A percentile compares a stretch with the other conserved stretches of the same genome.
Evolutionary conservation across 1,284 basidiomycete genomes (phyloP).

Genomic region (Phylloporus sp.): DNA sequence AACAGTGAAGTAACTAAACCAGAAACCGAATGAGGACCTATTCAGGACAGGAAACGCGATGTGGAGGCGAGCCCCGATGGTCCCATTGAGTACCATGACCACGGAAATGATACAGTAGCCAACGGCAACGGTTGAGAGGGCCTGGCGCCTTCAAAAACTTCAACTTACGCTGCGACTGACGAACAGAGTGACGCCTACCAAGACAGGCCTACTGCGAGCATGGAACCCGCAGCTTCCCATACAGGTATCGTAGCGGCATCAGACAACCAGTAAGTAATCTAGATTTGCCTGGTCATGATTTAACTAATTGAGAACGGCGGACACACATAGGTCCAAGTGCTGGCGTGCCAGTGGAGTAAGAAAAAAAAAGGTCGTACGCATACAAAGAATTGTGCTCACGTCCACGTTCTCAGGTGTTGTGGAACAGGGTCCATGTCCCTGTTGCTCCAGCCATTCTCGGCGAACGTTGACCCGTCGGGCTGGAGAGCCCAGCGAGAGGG

Average conservation of each 20-base stretch:
- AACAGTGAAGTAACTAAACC: slow-evolving; percentile 65
- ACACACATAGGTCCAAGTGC: slow-evolving; percentile 35
- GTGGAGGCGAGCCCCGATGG: slow-evolving; percentile 62
- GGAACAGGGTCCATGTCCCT: slow-evolving; percentile 82
- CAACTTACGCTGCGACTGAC: slow-evolving; percentile 1
- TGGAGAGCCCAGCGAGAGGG: background rate
- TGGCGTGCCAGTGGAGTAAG: slow-evolving; percentile 5
- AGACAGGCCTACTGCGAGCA: slow-evolving; percentile 57
- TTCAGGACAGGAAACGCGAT: slow-evolving; percentile 67
- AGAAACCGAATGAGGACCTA: slow-evolving; percentile 67
- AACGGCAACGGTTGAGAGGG: slow-evolving; percentile 52
- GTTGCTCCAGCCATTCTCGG: slow-evolving; percentile 66
- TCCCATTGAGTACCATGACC: slow-evolving; percentile 57
- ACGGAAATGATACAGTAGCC: slow-evolving; percentile 50
- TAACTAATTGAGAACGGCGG: slow-evolving; percentile 26
- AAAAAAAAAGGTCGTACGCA: background rate
- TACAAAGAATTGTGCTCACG: slow-evolving; percentile 27
- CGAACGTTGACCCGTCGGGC: slow-evolving; percentile 36
- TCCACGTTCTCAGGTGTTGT: slow-evolving; percentile 61
- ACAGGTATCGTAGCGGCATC: slow-evolving; percentile 49
- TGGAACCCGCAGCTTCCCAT: slow-evolving; percentile 53
- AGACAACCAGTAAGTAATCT: slow-evolving; percentile 32
- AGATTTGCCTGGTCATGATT: background rate
- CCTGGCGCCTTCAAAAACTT: slow-evolving; percentile 45
- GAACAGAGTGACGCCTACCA: slow-evolving; percentile 41